A percentile compares a stretch with the other conserved stretches of the same genome.
Evolutionary conservation across 2,329 filamentous ascomycete genomes (phyloP).

Genomic region (Myriosclerotinia scirpicola): DNA sequence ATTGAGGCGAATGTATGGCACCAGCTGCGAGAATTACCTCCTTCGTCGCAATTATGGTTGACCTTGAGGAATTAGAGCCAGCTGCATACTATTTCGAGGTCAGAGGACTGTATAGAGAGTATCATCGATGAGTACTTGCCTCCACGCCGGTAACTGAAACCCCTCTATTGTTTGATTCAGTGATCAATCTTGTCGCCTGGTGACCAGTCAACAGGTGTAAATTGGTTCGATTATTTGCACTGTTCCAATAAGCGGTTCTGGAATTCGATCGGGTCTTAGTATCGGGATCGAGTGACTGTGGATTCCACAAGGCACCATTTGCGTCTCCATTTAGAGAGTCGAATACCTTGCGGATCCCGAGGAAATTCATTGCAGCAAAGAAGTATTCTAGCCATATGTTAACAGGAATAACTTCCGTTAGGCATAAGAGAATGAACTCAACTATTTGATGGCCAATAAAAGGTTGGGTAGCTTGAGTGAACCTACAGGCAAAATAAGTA

Average conservation of each 20-base stretch:
- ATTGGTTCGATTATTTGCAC: slow-evolving; percentile 17
- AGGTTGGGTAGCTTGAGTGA: slow-evolving; percentile 19
- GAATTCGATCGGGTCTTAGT: slow-evolving; percentile 20
- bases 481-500: not conserved
- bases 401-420: not conserved
- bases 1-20: slow-evolving; percentile 52
- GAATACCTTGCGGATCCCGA: slow-evolving; percentile 14
- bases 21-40: slow-evolving; percentile 54
- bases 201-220: slow-evolving; percentile 20
- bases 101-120: not conserved
- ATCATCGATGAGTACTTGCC: not conserved
- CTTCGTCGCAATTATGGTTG: slow-evolving; percentile 29
- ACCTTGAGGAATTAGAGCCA: slow-evolving; percentile 35
- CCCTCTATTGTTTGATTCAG: not conserved
- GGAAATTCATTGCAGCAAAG: slow-evolving; percentile 18
- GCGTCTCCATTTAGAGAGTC: slow-evolving; percentile 17
- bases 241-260: slow-evolving; percentile 20
- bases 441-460: slow-evolving; percentile 19
- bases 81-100: slow-evolving; percentile 13
- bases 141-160: slow-evolving; percentile 14
- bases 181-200: slow-evolving; percentile 19
- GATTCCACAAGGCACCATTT: slow-evolving; percentile 21
- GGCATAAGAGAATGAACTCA: not conserved
- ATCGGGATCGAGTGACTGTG: slow-evolving; percentile 16
- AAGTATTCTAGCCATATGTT: slow-evolving; percentile 8